A percentile compares a stretch with the other conserved stretches of the same genome.
Conservation (phyloP, 1,284 basidiomycete genomes). For the Neolentinus lepideus region DNA sequence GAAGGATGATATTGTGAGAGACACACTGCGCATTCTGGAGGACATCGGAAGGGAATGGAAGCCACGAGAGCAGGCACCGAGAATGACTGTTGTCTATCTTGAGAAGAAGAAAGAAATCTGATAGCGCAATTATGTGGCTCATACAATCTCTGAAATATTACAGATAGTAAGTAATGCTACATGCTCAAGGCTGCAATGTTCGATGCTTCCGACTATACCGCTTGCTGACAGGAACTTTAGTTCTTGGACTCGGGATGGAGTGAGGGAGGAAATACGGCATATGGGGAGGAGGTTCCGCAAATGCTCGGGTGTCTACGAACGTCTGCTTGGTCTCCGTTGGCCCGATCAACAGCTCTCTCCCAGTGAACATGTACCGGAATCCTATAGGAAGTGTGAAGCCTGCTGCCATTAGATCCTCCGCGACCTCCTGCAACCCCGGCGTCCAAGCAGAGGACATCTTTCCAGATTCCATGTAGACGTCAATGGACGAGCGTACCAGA, state of each 20-base stretch:
- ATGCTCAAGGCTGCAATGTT: slow-evolving; percentile 9
- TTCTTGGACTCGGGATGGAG: slow-evolving; percentile 26
- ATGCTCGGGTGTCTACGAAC: slow-evolving; percentile 19
- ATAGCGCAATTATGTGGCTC: slow-evolving; percentile 6
- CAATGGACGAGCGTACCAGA: slow-evolving; percentile 18
- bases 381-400: slow-evolving; percentile 42
- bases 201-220: not conserved
- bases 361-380: slow-evolving; percentile 36
- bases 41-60: slow-evolving; percentile 50
- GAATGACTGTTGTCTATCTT: slow-evolving; percentile 36
- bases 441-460: slow-evolving; percentile 22
- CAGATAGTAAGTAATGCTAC: slow-evolving; percentile 15
- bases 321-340: not conserved
- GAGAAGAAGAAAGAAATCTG: not conserved
- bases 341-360: slow-evolving; percentile 16
- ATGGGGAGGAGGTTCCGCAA: slow-evolving; percentile 21
- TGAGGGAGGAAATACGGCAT: slow-evolving; percentile 16
- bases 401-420: slow-evolving; percentile 33
- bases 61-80: slow-evolving; percentile 28
- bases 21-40: slow-evolving; percentile 29
- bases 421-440: slow-evolving; percentile 36
- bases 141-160: slow-evolving; percentile 6
- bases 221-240: slow-evolving; percentile 25
- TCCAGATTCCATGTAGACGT: slow-evolving; percentile 20
- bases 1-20: slow-evolving; percentile 33